Evolutionary conservation across 306 rosid species (phyloP), one percentile per base, ranked within the genome.

Genomic region (Hippophae rhamnoides): DNA sequence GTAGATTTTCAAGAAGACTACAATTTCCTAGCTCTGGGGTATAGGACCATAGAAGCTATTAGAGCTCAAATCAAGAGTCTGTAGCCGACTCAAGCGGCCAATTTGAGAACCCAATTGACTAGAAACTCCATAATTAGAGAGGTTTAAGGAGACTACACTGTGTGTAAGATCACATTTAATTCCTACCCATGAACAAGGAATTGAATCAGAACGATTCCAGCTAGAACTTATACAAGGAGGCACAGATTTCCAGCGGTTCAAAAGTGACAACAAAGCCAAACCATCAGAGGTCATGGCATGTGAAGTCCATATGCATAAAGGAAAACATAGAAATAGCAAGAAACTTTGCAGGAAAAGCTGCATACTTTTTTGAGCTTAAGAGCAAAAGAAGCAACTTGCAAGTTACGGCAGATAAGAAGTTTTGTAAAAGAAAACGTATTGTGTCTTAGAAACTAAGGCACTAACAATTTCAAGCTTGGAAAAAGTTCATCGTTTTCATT

Each of bases 141-240:
- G 79, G 59, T 87, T 74, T 8, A 90, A 80, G 67, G 79, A 60
- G 47, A 77, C 6, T 5, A 87, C 81, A 65, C 56, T 57, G 62
- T 65, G 62, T 54, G 66, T 41, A 49, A 13, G 12, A 8, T 81
- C 79, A 48, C 97, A 87, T 8, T 61, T 27, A 13, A 87, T 63
- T 64, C 96, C 97, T 0, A 31, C 61, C 97, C 97, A 90, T 5
- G 82, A 77, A 58, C 97, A 90, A 13, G 96, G 92, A 51, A 78
- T 79, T 65, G 86, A 75, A 72, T 82, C 68, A 48, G 84, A 82
- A 11, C 70, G 66, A 59, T 62, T 65, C 97, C 97, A 90, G 56
- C 73, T 63, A 7, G 86, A 78, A 44, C 51, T 68, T 5, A 84
- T 58, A 67, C 72, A 54, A 52, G 75, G 38, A 55, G 85, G 84